A percentile compares a stretch with the other conserved stretches of the same genome.
These are phyloP conservation scores for Neurospora sp. DNA, from an alignment of 495 filamentous ascomycete genomes.

Conservation along the genomic window DNA sequence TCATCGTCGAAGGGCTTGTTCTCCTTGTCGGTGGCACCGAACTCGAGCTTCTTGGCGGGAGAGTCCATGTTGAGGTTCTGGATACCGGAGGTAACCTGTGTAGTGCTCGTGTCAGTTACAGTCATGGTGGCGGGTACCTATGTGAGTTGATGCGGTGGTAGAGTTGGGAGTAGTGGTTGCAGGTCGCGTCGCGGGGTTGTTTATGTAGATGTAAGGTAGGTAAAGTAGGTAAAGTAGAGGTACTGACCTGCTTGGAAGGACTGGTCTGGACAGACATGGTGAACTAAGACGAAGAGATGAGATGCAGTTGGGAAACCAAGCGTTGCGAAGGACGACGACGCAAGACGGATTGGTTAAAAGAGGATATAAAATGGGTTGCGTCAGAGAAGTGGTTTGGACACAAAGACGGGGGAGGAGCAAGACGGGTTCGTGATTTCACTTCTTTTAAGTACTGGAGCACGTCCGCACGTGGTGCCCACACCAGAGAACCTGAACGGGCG, in stretches of 20 bases:
- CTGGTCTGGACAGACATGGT: constrained; percentile 65
- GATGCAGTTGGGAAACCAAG: background rate
- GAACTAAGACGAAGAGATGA: constrained; percentile 5
- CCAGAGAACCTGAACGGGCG: background rate
- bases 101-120: constrained; percentile 27
- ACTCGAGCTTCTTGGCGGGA: constrained; percentile 80
- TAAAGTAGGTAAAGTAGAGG: background rate
- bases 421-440: constrained; percentile 8
- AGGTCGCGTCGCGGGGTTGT: constrained; percentile 1
- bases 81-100: constrained; percentile 72
- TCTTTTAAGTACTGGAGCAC: constrained; percentile 18
- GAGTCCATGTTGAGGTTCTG: constrained; percentile 90
- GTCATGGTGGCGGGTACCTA: background rate
- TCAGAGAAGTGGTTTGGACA: constrained; percentile 4
- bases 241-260: constrained; percentile 75
- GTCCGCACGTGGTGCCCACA: constrained; percentile 13
- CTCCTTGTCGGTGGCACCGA: constrained; percentile 66
- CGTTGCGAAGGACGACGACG: background rate
- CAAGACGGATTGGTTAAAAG: background rate
- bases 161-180: background rate
- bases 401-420: constrained; percentile 5
- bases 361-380: background rate
- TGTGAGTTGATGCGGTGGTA: constrained; percentile 6
- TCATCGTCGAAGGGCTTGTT: constrained; percentile 56
- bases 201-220: background rate